These are phyloP conservation scores for Astrothelium subdiscretum DNA, from an alignment of 495 filamentous ascomycete genomes.

Conservation along the genomic window DNA sequence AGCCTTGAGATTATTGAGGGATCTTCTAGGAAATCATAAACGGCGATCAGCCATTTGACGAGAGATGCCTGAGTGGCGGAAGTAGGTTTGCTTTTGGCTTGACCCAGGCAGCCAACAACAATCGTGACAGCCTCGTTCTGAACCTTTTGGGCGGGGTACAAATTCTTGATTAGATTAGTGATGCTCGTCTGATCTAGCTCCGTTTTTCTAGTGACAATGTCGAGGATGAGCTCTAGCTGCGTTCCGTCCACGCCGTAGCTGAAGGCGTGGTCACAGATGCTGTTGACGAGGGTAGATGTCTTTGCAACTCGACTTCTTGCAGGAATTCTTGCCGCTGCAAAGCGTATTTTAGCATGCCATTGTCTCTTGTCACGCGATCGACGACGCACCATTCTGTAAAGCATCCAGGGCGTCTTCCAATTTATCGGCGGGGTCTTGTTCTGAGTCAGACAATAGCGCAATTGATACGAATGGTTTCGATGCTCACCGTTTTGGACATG, in stretches of 20 bases:
- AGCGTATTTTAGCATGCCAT: neutral
- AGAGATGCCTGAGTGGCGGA: constrained; percentile 56
- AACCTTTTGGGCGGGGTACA: constrained; percentile 61
- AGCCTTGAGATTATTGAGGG: constrained; percentile 50
- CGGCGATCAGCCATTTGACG: constrained; percentile 69
- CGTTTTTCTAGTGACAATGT: constrained; percentile 52
- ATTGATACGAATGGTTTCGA: neutral
- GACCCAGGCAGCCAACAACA: constrained; percentile 63
- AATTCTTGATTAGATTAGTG: constrained; percentile 53
- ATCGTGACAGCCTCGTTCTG: constrained; percentile 49
- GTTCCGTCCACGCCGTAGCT: constrained; percentile 52
- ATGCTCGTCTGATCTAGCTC: constrained; percentile 65
- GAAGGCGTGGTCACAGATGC: constrained; percentile 41
- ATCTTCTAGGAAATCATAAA: constrained; percentile 63
- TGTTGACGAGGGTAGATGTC: constrained; percentile 33
- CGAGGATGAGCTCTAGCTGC: constrained; percentile 50
- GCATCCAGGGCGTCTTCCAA: neutral
- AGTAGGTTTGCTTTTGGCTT: constrained; percentile 66
- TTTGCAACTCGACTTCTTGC: constrained; percentile 17
- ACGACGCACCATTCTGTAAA: neutral
- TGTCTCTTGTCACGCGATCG: neutral
- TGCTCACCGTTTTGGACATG: neutral
- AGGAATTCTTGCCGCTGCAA: constrained; percentile 17
- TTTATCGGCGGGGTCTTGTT: neutral
- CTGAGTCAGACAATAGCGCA: neutral